Conservation (phyloP, 257 asterid species). For the Penstemon newberryi region DNA sequence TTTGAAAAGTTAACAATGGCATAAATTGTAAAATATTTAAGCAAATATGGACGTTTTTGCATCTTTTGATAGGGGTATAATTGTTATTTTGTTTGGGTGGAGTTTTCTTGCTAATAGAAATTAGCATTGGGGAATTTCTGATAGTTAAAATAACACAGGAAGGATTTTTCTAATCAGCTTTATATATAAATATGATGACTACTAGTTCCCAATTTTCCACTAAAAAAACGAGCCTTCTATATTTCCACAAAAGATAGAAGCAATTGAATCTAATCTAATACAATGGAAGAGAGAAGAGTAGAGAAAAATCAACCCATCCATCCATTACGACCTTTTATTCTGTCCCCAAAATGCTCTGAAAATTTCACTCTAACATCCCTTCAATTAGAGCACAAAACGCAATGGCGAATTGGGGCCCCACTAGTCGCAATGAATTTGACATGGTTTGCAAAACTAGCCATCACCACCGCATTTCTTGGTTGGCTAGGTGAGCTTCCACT, state of each 20-base stretch:
- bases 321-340: neutral
- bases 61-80: too few relatives aligned
- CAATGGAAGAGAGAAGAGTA: slow-evolving; percentile 12
- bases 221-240: neutral
- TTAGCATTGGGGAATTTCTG: too few relatives aligned
- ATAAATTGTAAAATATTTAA: too few relatives aligned
- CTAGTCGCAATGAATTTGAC: slow-evolving; percentile 63
- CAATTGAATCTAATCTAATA: neutral
- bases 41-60: too few relatives aligned
- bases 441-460: slow-evolving; percentile 75
- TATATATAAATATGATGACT: slow-evolving; percentile 1
- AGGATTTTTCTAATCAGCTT: too few relatives aligned
- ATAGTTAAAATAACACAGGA: too few relatives aligned
- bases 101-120: too few relatives aligned
- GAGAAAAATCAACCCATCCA: slow-evolving; percentile 9
- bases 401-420: slow-evolving; percentile 55
- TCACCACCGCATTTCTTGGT: slow-evolving; percentile 87
- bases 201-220: slow-evolving; percentile 8
- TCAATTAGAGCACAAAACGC: slow-evolving; percentile 55
- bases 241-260: neutral
- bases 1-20: too few relatives aligned
- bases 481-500: slow-evolving; percentile 66
- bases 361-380: slow-evolving; percentile 22
- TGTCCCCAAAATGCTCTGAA: slow-evolving; percentile 29
- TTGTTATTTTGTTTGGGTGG: too few relatives aligned